Evolutionary conservation across 225 moss, liverwort and hornwort genomes (phyloP).

Genomic region (Pseudisothecium myosuroides): DNA sequence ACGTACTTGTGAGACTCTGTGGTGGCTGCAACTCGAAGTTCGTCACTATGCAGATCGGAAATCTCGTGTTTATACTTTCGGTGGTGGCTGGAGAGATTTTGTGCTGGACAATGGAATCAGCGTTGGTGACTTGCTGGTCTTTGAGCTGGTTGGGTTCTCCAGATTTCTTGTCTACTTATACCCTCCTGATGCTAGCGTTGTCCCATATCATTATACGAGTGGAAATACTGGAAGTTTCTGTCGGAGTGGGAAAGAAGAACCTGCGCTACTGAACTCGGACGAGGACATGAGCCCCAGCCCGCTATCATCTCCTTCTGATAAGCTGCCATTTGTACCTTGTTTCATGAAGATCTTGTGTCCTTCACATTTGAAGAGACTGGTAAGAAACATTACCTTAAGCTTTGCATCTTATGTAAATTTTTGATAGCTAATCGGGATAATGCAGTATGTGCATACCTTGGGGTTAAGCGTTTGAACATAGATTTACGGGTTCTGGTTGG

Average conservation of each 20-base stretch:
- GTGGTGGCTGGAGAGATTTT: neutral
- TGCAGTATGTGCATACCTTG: neutral
- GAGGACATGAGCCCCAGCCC: neutral
- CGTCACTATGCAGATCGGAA: neutral
- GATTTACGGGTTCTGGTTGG: neutral
- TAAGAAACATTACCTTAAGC: neutral
- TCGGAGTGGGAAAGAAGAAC: neutral
- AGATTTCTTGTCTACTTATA: constrained; percentile 3
- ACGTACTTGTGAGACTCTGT: neutral
- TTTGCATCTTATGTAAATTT: neutral
- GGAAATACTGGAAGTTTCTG: neutral
- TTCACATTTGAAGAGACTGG: neutral
- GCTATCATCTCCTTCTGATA: neutral
- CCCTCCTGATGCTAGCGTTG: neutral
- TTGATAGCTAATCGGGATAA: neutral
- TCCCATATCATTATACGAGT: neutral
- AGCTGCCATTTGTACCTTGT: neutral
- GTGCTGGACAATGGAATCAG: neutral
- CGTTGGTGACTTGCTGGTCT: neutral
- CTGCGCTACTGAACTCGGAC: neutral
- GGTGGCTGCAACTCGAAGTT: neutral
- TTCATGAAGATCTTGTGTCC: neutral
- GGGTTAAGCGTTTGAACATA: neutral
- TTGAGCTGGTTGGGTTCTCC: neutral
- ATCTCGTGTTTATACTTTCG: neutral